phyloP scores from a whole-genome alignment of 2,329 filamentous ascomycete species.

The Ophiocordyceps camponoti-rufipedis region DNA sequence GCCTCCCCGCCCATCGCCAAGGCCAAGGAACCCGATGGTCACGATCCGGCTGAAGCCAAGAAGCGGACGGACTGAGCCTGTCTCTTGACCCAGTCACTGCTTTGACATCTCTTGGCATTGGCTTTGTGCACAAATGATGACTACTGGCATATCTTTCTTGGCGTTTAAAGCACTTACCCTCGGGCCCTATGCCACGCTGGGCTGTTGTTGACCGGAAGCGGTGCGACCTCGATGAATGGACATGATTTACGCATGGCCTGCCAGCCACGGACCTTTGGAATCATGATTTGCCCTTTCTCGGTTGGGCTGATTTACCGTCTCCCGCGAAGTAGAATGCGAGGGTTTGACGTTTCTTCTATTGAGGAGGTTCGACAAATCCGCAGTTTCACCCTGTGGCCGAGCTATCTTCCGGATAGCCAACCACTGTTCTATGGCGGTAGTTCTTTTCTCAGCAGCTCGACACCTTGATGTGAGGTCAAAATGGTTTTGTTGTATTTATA shows the following conservation, averaged over 20 bases:
- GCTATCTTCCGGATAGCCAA: too few species aligned
- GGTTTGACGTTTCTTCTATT: neutral
- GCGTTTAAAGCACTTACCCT: neutral
- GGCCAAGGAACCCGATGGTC: conserved; percentile 8
- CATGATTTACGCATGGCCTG: neutral
- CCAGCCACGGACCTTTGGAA: too few species aligned
- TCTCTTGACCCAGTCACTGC: neutral
- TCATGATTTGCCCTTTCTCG: neutral
- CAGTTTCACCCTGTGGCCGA: too few species aligned
- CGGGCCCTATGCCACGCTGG: neutral
- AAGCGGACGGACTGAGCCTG: conserved; percentile 13
- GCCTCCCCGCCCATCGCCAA: conserved; percentile 3
- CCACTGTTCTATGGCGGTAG: neutral
- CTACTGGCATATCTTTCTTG: neutral
- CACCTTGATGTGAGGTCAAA: neutral
- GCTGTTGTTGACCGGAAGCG: neutral
- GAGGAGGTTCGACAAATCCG: too few species aligned
- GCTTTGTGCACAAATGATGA: neutral
- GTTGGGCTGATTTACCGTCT: neutral
- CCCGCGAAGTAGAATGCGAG: neutral
- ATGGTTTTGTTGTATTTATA: neutral
- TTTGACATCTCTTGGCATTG: neutral
- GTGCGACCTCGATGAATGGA: neutral
- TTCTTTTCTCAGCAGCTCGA: neutral
- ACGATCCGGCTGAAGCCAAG: conserved; percentile 13